A percentile compares a stretch with the other conserved stretches of the same genome.
Evolutionary conservation across 2,329 filamentous ascomycete genomes (phyloP).

Genomic region (Fusarium kyushuense): DNA sequence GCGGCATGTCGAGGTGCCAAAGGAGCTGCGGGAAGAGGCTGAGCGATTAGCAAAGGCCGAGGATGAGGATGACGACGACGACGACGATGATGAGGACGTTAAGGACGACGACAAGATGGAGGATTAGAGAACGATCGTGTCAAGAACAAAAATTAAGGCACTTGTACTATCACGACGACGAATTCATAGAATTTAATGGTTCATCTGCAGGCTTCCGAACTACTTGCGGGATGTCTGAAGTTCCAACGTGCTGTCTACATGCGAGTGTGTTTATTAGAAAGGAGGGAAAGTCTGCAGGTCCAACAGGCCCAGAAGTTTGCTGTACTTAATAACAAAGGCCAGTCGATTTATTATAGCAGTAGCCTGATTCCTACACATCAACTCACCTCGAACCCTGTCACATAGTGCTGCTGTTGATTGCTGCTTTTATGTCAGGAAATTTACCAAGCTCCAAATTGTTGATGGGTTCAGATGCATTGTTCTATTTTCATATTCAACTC

Average conservation of each 20-base stretch:
- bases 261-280: constrained; percentile 19
- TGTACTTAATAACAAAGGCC: not conserved
- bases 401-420: not conserved
- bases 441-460: not conserved
- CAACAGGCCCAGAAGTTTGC: not conserved
- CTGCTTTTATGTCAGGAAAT: not conserved
- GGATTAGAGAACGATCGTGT: constrained; percentile 66
- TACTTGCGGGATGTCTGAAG: constrained; percentile 10
- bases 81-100: constrained; percentile 72
- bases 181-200: constrained; percentile 54
- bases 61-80: constrained; percentile 84
- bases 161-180: constrained; percentile 55
- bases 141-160: constrained; percentile 42
- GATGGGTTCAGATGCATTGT: not conserved
- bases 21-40: constrained; percentile 89
- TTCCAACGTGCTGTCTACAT: constrained; percentile 29
- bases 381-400: no score
- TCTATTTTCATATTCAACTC: not conserved
- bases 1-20: constrained; percentile 91
- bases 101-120: constrained; percentile 85
- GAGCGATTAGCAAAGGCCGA: constrained; percentile 92
- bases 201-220: constrained; percentile 44
- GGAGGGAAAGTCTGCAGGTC: constrained; percentile 27
- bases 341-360: not conserved
- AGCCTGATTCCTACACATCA: not conserved